Evolutionary conservation across 176 grass and related monocot genomes (phyloP), one percentile per base, ranked within the genome.

Genomic region (Carex littledalei): DNA sequence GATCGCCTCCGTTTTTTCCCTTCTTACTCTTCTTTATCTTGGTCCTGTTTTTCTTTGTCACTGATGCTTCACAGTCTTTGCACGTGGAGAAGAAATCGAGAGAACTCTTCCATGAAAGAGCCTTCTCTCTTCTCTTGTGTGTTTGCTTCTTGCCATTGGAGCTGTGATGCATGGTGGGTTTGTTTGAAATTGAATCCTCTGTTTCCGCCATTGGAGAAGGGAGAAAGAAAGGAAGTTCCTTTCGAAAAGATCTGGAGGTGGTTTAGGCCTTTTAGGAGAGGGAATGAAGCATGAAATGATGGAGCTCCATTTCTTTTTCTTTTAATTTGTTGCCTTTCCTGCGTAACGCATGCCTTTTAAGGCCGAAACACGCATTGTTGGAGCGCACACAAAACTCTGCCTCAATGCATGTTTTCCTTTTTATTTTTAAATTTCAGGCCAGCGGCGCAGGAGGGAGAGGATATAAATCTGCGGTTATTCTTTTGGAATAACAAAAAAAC

Each of bases 181-280:
- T 50, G 84, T 16, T 72, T 79, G 84, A 80, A 74, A 68, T 65
- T 62, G 61, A 35, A 61, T 60, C 70, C 69, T 59, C 78, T 84
- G 85, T n/a, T 73, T 90, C 90, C 45, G 87, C 91, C 91, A 88
- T 90, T 80, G 80, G 50, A 80, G 87, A 63, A 73, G 83, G 79
- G 60, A 74, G 57, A 14, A 45, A 59, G 43, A 45, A 45, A 59
- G 43, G 8, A 45, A 45, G 43, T 55, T 74, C 18, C 59, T 83
- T 83, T 83, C 14, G n/a, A 35, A 83, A 81, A 58, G 35, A 34
- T 52, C 47, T 0, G 47, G 21, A 14, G 80, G 21, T 49, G 31
- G 41, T 83, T 83, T 77, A 55, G 47, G 22, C 35, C 18, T 82
- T 16, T 20, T 70, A 70, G 26, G 18, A 43, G 32, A 65, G 41